A percentile compares a stretch with the other conserved stretches of the same genome.
Evolutionary conservation across 495 filamentous ascomycete species (phyloP).

Genomic region (Tuber umbilicatum): DNA sequence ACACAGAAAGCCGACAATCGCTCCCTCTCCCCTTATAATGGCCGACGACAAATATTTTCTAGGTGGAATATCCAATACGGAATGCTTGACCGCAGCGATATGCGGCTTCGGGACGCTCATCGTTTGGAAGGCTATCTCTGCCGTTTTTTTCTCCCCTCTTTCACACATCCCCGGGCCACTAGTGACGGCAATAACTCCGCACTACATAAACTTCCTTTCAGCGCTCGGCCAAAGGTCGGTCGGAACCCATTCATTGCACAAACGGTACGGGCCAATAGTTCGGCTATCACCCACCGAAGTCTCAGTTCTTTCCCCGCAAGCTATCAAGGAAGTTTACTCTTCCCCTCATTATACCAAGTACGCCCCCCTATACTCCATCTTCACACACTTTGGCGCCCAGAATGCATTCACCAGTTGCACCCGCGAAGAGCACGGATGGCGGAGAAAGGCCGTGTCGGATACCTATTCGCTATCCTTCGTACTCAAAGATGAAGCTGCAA

Average conservation of each 20-base stretch:
- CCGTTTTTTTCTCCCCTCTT: slow-evolving; percentile 15
- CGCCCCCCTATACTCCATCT: slow-evolving; percentile 11
- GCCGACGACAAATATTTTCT: neutral
- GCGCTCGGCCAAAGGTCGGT: slow-evolving; percentile 3
- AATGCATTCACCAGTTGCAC: slow-evolving; percentile 13
- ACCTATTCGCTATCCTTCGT: slow-evolving; percentile 17
- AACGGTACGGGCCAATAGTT: slow-evolving; percentile 10
- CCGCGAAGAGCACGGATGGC: slow-evolving; percentile 16
- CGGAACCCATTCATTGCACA: slow-evolving; percentile 7
- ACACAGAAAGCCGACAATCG: neutral
- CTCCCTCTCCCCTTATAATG: neutral
- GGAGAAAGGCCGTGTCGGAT: slow-evolving; percentile 14
- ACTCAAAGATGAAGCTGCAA: slow-evolving; percentile 13
- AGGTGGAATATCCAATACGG: neutral
- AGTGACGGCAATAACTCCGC: slow-evolving; percentile 3
- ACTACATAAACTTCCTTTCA: slow-evolving; percentile 14
- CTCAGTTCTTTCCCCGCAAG: slow-evolving; percentile 15
- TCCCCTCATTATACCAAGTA: slow-evolving; percentile 17
- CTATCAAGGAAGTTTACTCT: slow-evolving; percentile 16
- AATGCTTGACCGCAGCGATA: neutral
- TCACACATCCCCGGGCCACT: slow-evolving; percentile 3
- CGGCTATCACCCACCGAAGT: slow-evolving; percentile 16
- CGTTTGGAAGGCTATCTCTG: neutral
- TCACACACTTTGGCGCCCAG: slow-evolving; percentile 17
- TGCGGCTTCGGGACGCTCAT: neutral